A percentile compares a stretch with the other conserved stretches of the same genome.
These are phyloP conservation scores for Pichia terricola DNA, from an alignment of 1,139 yeast genomes.

Conservation along the genomic window DNA sequence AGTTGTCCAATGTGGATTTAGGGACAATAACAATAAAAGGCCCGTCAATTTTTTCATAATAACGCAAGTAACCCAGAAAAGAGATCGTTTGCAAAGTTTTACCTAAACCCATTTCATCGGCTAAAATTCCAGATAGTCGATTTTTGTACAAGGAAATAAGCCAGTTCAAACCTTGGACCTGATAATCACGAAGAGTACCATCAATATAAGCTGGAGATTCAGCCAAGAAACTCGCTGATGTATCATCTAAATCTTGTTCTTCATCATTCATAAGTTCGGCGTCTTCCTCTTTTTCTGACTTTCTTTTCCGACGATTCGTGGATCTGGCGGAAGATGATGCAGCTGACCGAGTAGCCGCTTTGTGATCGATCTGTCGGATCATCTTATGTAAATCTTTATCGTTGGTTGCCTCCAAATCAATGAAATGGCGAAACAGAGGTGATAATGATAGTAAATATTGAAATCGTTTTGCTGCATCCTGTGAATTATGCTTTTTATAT, in stretches of 20 bases:
- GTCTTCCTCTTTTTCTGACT: constrained; percentile 87
- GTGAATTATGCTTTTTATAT: constrained; percentile 40
- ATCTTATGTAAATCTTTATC: constrained; percentile 57
- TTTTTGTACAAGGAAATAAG: constrained; percentile 75
- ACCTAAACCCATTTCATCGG: constrained; percentile 98
- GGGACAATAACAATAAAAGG: constrained; percentile 92
- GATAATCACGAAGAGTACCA: constrained; percentile 71
- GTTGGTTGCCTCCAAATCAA: constrained; percentile 68
- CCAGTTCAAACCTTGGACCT: constrained; percentile 92
- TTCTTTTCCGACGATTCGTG: constrained; percentile 36
- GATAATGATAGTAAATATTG: constrained; percentile 75
- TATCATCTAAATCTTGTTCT: constrained; percentile 48
- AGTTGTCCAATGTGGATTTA: constrained; percentile 87
- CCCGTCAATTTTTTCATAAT: constrained; percentile 69
- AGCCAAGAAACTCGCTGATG: constrained; percentile 53
- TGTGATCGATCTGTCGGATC: constrained; percentile 44
- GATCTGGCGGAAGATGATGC: constrained; percentile 11
- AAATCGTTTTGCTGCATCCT: constrained; percentile 72
- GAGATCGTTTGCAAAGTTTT: constrained; percentile 92
- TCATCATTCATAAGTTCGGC: constrained; percentile 78
- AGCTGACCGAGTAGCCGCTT: constrained; percentile 24
- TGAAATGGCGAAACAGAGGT: constrained; percentile 80
- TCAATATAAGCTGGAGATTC: constrained; percentile 70
- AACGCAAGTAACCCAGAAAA: constrained; percentile 78
- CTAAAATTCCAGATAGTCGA: constrained; percentile 81